Evolutionary conservation across 306 rosid species (phyloP).

Genomic region (Cicer chorassanicum): DNA sequence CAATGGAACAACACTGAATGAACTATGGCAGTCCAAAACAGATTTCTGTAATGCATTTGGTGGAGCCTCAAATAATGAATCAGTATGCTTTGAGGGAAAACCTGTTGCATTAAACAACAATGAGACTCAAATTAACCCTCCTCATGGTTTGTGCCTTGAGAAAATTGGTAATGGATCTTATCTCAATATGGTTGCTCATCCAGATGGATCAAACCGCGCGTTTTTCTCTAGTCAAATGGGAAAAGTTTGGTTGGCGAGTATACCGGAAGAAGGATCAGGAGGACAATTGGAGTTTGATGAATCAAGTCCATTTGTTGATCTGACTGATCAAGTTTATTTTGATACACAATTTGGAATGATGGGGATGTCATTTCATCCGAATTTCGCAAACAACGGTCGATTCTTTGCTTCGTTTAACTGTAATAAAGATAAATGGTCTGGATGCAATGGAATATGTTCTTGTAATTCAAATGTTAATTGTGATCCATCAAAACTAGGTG

Average conservation of each 20-base stretch:
- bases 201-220: conserved; percentile 92
- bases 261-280: conserved; percentile 80
- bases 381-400: conserved; percentile 76
- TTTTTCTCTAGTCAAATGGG: conserved; percentile 85
- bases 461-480: conserved; percentile 93
- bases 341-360: conserved; percentile 84
- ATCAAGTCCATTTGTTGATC: conserved; percentile 83
- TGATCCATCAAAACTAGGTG: conserved; percentile 79
- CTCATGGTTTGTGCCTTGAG: conserved; percentile 89
- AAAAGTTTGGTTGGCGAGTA: conserved; percentile 77
- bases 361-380: conserved; percentile 97
- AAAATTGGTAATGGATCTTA: conserved; percentile 91
- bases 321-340: conserved; percentile 78
- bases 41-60: conserved; percentile 87
- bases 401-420: conserved; percentile 96
- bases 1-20: conserved; percentile 60
- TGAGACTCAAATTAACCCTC: conserved; percentile 51
- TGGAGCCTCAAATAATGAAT: conserved; percentile 63
- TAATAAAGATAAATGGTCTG: conserved; percentile 82
- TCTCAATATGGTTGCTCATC: conserved; percentile 89
- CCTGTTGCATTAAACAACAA: conserved; percentile 66
- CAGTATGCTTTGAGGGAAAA: conserved; percentile 79
- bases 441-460: conserved; percentile 91
- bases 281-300: conserved; percentile 63
- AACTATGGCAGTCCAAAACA: conserved; percentile 77